Evolutionary conservation across 2,329 filamentous ascomycete genomes (phyloP).

Genomic region (Penicillium crustosum): DNA sequence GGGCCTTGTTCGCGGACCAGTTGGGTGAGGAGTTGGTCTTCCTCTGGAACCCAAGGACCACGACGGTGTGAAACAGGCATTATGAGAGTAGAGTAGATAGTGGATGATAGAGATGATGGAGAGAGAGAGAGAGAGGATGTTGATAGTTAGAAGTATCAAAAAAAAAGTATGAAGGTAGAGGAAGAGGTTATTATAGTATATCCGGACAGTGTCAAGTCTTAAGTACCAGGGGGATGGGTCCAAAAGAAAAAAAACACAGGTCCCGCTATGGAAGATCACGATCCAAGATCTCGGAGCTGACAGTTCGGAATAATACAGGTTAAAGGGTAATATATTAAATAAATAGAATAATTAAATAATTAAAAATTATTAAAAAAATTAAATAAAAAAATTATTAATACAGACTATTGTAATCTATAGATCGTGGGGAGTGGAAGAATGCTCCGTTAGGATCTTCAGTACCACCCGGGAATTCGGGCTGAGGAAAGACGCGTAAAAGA

Average conservation of each 20-base stretch:
- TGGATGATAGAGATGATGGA: not conserved
- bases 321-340: conserved; percentile 5
- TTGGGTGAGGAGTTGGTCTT: conserved; percentile 69
- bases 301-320: conserved; percentile 31
- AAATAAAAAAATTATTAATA: too few species aligned
- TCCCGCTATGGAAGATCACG: conserved; percentile 41
- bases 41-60: conserved; percentile 79
- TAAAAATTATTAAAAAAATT: conserved; percentile 4
- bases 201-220: conserved; percentile 13
- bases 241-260: conserved; percentile 30
- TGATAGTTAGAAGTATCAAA: not conserved
- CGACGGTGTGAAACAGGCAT: conserved; percentile 61
- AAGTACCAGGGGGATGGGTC: conserved; percentile 37
- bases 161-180: not conserved
- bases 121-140: not conserved
- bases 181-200: conserved; percentile 9
- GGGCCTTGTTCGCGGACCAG: conserved; percentile 71
- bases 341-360: not conserved
- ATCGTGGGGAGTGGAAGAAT: conserved; percentile 18
- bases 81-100: not conserved
- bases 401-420: conserved; percentile 14
- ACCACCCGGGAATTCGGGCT: conserved; percentile 29
- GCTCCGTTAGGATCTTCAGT: conserved; percentile 25
- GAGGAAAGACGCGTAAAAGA: conserved; percentile 22
- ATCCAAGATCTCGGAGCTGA: conserved; percentile 44